Evolutionary conservation across 208 protist genomes (phyloP).

Genomic region (Trypanosoma brucei): DNA sequence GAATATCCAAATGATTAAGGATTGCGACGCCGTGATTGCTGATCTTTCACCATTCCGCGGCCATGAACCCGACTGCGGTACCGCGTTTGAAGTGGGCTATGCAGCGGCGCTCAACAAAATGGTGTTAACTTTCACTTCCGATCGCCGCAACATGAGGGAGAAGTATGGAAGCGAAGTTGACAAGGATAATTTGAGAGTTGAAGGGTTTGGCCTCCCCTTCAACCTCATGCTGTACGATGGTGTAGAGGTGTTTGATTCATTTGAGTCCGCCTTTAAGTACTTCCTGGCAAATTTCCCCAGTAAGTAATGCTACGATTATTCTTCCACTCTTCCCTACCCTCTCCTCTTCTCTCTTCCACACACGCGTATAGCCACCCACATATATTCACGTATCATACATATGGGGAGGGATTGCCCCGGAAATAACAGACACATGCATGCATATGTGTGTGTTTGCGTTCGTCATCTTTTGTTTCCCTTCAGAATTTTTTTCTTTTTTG

Average conservation of each 20-base stretch:
- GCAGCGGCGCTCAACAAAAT: constrained; percentile 61
- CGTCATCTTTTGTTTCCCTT: too few species aligned
- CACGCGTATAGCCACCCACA: too few species aligned
- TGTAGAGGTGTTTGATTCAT: constrained; percentile 51
- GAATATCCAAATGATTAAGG: constrained; percentile 74
- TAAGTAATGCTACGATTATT: background rate
- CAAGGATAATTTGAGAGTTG: constrained; percentile 36
- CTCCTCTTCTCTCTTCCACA: too few species aligned
- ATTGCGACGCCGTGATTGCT: constrained; percentile 75
- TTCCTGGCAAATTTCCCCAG: constrained; percentile 25
- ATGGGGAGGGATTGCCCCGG: too few species aligned
- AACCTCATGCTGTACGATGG: constrained; percentile 78
- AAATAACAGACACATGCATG: too few species aligned
- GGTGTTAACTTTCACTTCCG: constrained; percentile 54
- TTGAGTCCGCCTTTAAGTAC: constrained; percentile 60
- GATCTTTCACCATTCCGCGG: constrained; percentile 81
- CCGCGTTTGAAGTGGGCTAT: constrained; percentile 83
- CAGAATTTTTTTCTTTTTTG: too few species aligned
- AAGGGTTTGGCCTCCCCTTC: constrained; percentile 74
- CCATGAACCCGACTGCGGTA: constrained; percentile 70
- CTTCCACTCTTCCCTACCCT: background rate
- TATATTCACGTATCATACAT: too few species aligned
- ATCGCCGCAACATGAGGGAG: constrained; percentile 48
- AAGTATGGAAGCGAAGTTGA: constrained; percentile 55
- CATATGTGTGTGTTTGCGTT: too few species aligned